These are phyloP conservation scores for Panicum miliaceum DNA, from an alignment of 176 grass and related monocot genomes.

Conservation along the genomic window DNA sequence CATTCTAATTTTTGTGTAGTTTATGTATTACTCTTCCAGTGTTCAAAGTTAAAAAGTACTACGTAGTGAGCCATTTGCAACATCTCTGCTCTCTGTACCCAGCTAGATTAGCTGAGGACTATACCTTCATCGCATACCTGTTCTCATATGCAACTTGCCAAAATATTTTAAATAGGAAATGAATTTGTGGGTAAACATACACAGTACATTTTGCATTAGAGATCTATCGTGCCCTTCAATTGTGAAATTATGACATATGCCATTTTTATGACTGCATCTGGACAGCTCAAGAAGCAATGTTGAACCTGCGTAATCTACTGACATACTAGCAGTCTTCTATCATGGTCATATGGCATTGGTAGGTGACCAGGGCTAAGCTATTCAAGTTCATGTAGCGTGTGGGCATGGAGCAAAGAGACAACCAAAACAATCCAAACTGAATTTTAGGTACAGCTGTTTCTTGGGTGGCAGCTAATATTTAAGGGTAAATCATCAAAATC, in stretches of 20 bases:
- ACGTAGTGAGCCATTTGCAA: background rate
- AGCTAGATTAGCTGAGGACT: constrained; percentile 1
- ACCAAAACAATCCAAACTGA: background rate
- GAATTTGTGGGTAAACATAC: background rate
- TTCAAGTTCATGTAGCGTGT: background rate
- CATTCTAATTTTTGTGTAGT: constrained; percentile 44
- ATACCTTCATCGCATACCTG: constrained; percentile 4
- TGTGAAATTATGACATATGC: background rate
- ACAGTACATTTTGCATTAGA: constrained; percentile 11
- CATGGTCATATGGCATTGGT: background rate
- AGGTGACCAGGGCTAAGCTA: background rate
- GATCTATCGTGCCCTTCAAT: constrained; percentile 3
- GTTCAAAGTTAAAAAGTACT: constrained; percentile 8
- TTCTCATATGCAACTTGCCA: constrained; percentile 19
- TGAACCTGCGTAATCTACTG: background rate
- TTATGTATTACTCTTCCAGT: constrained; percentile 31
- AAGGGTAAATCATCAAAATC: background rate
- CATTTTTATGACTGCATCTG: background rate
- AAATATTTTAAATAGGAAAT: constrained; percentile 34
- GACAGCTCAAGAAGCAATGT: background rate
- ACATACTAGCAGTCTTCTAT: background rate
- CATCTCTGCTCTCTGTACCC: constrained; percentile 1
- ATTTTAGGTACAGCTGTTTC: background rate
- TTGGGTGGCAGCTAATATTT: constrained; percentile 5
- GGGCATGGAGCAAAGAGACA: background rate